Percentiles rank a stretch among this genome's conserved stretches.
phyloP scores from a whole-genome alignment of 1,139 yeast genomes.

The Scheffersomyces lignicola region DNA sequence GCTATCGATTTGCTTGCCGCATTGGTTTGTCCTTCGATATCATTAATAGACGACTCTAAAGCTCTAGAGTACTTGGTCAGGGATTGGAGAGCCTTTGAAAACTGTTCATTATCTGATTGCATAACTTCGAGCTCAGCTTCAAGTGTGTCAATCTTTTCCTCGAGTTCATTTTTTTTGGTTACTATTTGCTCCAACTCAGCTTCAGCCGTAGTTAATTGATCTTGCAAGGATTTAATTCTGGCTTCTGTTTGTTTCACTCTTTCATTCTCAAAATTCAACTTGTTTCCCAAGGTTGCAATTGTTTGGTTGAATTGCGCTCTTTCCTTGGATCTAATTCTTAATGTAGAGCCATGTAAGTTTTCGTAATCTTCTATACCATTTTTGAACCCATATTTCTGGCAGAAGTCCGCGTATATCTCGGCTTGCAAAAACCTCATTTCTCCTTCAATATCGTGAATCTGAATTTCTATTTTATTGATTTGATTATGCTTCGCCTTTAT shows the following conservation, averaged over 20 bases:
- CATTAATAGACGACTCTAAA: constrained; percentile 35
- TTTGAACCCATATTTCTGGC: constrained; percentile 50
- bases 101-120: constrained; percentile 33
- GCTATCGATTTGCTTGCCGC: constrained; percentile 32
- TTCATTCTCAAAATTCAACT: constrained; percentile 63
- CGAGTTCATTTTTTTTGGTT: constrained; percentile 30
- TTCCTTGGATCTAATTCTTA: constrained; percentile 64
- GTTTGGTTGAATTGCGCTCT: constrained; percentile 61
- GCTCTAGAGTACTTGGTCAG: constrained; percentile 26
- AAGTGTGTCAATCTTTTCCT: constrained; percentile 39
- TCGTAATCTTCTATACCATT: constrained; percentile 67
- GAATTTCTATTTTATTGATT: constrained; percentile 29
- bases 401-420: constrained; percentile 53
- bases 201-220: constrained; percentile 34
- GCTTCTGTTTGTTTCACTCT: constrained; percentile 49
- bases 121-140: constrained; percentile 53
- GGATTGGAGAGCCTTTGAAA: constrained; percentile 25
- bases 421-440: constrained; percentile 42
- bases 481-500: constrained; percentile 21
- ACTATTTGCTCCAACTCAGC: constrained; percentile 28
- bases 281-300: constrained; percentile 60
- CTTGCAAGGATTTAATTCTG: constrained; percentile 41
- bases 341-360: constrained; percentile 58
- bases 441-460: constrained; percentile 21
- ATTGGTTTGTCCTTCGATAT: constrained; percentile 31